Conservation (phyloP, 164 flowering plant species). For the Aristolochia contorta region DNA sequence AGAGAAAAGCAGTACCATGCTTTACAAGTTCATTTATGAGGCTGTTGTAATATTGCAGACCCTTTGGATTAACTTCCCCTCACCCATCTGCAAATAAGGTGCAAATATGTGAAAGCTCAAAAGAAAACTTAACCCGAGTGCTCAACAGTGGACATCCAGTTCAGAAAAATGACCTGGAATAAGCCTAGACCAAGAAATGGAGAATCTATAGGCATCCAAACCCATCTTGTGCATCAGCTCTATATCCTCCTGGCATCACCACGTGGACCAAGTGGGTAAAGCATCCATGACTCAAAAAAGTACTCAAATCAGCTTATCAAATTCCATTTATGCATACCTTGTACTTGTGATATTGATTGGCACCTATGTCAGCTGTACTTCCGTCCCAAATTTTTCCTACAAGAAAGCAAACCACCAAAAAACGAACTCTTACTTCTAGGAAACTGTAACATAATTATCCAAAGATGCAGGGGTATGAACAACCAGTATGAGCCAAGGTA, state of each 20-base stretch:
- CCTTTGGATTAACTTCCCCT: not conserved
- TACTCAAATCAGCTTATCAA: not conserved
- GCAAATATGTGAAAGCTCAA: not conserved
- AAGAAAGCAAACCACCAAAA: too few relatives aligned
- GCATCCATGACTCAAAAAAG: too few relatives aligned
- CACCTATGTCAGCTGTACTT: conserved; percentile 8
- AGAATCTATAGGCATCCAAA: conserved; percentile 14
- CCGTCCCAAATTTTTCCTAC: conserved; percentile 9
- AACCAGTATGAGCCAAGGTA: too few relatives aligned
- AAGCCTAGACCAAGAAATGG: too few relatives aligned
- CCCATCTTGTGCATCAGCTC: conserved; percentile 16
- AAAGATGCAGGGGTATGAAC: not conserved
- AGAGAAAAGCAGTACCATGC: too few relatives aligned
- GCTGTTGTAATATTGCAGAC: conserved; percentile 22
- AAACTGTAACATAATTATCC: not conserved
- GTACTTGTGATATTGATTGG: conserved; percentile 16
- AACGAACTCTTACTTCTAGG: not conserved
- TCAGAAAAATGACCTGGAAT: conserved; percentile 5
- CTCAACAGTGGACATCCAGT: not conserved
- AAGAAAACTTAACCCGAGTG: not conserved
- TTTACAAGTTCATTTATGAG: conserved; percentile 31
- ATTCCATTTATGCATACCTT: conserved; percentile 3
- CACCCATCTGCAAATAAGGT: not conserved
- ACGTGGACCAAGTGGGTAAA: not conserved
- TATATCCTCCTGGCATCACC: conserved; percentile 11